Evolutionary conservation across 2,329 filamentous ascomycete species (phyloP).

Genomic region (Apiospora rasikravindrae): DNA sequence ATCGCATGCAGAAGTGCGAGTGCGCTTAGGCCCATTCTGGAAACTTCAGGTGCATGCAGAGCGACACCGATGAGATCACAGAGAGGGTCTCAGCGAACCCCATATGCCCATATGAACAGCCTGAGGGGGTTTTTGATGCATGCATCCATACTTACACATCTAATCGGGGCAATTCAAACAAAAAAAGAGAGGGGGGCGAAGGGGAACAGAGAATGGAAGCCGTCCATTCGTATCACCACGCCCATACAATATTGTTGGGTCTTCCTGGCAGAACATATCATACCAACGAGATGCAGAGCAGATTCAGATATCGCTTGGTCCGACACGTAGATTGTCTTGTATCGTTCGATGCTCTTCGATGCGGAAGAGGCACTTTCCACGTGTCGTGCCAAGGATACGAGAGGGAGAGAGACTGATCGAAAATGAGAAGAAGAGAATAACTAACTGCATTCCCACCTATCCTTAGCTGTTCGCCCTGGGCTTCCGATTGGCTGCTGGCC

Average conservation of each 20-base stretch:
- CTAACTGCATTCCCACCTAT: background rate
- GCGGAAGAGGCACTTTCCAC: background rate
- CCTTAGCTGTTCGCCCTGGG: background rate
- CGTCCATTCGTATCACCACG: background rate
- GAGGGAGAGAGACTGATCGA: background rate
- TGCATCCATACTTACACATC: background rate
- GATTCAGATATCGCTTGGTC: background rate
- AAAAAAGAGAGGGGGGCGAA: too few species aligned
- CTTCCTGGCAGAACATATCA: background rate
- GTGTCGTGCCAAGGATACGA: conserved; percentile 3
- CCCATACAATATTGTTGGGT: background rate
- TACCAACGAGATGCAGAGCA: background rate
- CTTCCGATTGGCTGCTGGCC: conserved; percentile 2
- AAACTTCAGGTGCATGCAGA: background rate
- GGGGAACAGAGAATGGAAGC: background rate
- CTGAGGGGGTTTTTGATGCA: background rate
- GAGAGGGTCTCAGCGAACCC: background rate
- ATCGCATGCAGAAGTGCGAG: background rate
- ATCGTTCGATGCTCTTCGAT: background rate
- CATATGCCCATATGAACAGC: background rate
- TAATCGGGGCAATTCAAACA: background rate
- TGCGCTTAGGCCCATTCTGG: background rate
- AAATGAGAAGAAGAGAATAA: background rate
- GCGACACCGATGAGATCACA: background rate
- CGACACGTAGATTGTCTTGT: background rate